Evolutionary conservation across 148 eudicot species (phyloP), one percentile per base, ranked within the genome.

Genomic region (Vaccinium corymbosum): DNA sequence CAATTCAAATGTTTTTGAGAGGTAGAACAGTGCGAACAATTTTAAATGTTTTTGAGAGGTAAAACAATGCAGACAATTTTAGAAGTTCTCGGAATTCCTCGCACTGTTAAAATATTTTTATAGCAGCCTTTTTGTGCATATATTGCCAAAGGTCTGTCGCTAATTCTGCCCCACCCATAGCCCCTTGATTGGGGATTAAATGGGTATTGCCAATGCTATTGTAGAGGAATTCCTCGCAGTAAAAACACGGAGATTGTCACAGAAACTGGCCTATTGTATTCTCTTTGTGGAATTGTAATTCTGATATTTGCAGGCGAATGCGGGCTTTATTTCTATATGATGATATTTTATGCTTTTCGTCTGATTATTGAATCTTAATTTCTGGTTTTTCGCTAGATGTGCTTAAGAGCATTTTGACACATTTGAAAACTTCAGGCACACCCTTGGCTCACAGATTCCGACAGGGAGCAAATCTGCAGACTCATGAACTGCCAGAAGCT

Each of bases 401-500:
- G 7, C 22, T 42, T n/a, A 9, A 42, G 46, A 55, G 53, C 76
- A 52, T 84, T 52, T 76, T 78, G 12, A 66, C 22, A 19, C 53
- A 29, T 84, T 29, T 59, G 49, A 42, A 8, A 10, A 64, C 3
- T 87, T 86, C 87, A 93, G 97, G 91, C 94, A 80, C 94, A 93
- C 88, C 91, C 92, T 77, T 91, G 93, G 92, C 84, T 93, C 32
- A 91, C 92, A 25, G 94, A 93, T 78, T 50, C 90, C 0, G 97
- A 93, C 84, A 85, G 97, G 79, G 97, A 93, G 82, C 94, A 93
- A 81, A 89, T 93, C 6, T 92, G 97, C 80, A 88, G 93, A 76
- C 86, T 92, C 25, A 93, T 93, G 93, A 93, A 92, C 76, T 92
- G 94, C 79, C 97, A 93, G 73, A 93, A 93, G 78, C 93, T 93